Conservation (phyloP, 305 asterid genomes). For the Fraxinus latifolia region DNA sequence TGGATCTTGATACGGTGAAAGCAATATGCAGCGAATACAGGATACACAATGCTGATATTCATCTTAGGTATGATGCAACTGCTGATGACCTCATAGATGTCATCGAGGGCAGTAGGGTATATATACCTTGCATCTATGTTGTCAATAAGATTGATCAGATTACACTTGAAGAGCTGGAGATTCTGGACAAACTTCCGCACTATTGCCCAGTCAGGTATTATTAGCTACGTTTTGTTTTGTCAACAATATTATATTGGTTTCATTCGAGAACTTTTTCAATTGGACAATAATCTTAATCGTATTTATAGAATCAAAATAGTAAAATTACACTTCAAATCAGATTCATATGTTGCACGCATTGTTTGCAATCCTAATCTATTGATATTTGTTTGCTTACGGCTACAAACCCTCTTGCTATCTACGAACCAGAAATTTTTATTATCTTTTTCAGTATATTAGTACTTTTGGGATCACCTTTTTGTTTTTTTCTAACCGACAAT, state of each 20-base stretch:
- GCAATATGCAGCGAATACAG: slow-evolving; percentile 95
- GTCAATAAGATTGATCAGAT: slow-evolving; percentile 93
- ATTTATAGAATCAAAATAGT: background rate
- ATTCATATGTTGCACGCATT: background rate
- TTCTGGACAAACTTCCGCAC: slow-evolving; percentile 90
- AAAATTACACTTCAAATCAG: background rate
- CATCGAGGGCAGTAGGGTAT: slow-evolving; percentile 90
- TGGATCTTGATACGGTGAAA: slow-evolving; percentile 91
- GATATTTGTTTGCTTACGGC: background rate
- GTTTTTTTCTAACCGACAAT: background rate
- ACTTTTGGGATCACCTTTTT: background rate
- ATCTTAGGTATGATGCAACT: slow-evolving; percentile 84
- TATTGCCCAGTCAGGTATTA: slow-evolving; percentile 89
- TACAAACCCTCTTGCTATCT: background rate
- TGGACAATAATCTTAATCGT: background rate
- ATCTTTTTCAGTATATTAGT: background rate
- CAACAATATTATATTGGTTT: background rate
- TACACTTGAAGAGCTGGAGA: slow-evolving; percentile 94
- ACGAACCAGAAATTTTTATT: background rate
- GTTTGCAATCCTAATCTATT: background rate
- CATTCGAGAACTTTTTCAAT: background rate
- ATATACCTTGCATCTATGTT: slow-evolving; percentile 85
- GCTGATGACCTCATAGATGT: slow-evolving; percentile 98
- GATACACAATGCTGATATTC: slow-evolving; percentile 86
- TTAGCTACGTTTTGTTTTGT: background rate